These are phyloP conservation scores for Tephrocybe sp. DNA, from an alignment of 768 basidiomycete species.

Conservation along the genomic window DNA sequence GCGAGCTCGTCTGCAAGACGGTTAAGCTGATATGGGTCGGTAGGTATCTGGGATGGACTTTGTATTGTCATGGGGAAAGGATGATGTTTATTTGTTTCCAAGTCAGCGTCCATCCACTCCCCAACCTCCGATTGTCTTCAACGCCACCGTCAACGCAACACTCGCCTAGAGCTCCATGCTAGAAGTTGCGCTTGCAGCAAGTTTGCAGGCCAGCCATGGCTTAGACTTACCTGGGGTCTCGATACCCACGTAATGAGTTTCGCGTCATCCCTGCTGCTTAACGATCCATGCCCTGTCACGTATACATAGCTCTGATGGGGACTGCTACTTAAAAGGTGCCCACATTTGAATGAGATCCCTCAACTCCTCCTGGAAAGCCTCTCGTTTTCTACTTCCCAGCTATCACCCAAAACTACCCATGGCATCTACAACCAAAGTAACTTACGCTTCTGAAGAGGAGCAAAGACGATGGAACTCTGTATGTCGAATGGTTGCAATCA, in stretches of 20 bases:
- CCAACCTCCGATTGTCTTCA: no score
- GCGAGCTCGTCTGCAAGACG: constrained; percentile 73
- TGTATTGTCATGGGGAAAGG: constrained; percentile 12
- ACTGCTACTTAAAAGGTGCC: not conserved
- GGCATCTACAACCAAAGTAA: not conserved
- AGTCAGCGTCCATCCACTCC: no score
- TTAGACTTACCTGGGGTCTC: no score
- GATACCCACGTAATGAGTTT: not conserved
- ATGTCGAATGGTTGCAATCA: not conserved
- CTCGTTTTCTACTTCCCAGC: not conserved
- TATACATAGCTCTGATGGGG: no score
- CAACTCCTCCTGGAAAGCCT: not conserved
- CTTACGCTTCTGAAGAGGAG: constrained; percentile 6
- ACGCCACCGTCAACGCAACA: no score
- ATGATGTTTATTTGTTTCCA: no score
- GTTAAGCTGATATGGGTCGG: constrained; percentile 66
- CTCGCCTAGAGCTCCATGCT: no score
- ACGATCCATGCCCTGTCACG: not conserved
- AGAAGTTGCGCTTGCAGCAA: no score
- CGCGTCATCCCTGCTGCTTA: not conserved
- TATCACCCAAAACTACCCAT: not conserved
- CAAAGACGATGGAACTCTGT: constrained; percentile 12
- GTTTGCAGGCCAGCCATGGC: not conserved
- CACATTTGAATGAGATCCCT: not conserved
- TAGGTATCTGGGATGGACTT: constrained; percentile 14